Evolutionary conservation across 2,329 filamentous ascomycete genomes (phyloP).

Genomic region (Trichoderma arundinaceum): DNA sequence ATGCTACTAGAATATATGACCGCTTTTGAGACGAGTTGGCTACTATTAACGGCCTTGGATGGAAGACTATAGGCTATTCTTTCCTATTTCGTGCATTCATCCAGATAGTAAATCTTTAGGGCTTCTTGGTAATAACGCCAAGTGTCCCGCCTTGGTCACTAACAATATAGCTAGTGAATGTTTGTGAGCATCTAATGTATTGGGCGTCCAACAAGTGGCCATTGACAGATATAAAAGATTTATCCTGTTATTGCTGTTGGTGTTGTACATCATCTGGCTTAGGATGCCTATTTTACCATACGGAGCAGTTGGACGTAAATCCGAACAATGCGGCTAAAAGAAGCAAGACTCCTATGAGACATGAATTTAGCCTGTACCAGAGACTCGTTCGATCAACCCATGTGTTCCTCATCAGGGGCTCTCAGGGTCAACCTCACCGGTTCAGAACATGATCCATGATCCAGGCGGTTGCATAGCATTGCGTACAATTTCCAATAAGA

Average conservation of each 20-base stretch:
- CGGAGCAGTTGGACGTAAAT: neutral
- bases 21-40: neutral
- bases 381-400: neutral
- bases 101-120: neutral
- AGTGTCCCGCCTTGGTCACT: neutral
- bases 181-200: too few relatives aligned
- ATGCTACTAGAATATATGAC: neutral
- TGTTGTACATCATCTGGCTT: neutral
- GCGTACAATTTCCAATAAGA: neutral
- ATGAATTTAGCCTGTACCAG: constrained; percentile 11
- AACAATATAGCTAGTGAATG: too few relatives aligned
- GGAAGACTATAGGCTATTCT: neutral
- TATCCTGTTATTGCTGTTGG: neutral
- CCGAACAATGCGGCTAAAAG: constrained; percentile 7
- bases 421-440: neutral
- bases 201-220: too few relatives aligned
- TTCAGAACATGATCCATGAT: constrained; percentile 1
- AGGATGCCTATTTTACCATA: constrained; percentile 5
- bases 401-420: neutral
- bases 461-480: neutral
- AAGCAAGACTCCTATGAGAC: neutral
- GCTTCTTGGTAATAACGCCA: neutral
- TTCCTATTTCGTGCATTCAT: neutral
- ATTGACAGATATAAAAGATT: too few relatives aligned
- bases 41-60: neutral